Percentiles rank a stretch among this genome's conserved stretches.
Evolutionary conservation across 495 filamentous ascomycete genomes (phyloP).

Genomic region (Daldinia decipiens): DNA sequence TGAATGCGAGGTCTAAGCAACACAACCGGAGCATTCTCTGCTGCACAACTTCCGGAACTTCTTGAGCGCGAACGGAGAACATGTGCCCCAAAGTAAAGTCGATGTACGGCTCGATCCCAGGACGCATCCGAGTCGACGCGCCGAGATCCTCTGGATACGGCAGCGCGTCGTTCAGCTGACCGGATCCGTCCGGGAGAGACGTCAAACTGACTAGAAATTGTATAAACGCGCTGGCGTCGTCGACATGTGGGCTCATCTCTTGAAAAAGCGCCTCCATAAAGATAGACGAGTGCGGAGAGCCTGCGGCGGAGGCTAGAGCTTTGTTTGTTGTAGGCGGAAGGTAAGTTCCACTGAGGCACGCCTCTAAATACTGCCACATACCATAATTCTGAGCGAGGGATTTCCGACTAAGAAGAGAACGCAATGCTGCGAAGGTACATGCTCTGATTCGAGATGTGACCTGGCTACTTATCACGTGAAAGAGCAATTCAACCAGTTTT

Average conservation of each 20-base stretch:
- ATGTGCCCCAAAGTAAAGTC: slow-evolving; percentile 86
- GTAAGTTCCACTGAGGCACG: slow-evolving; percentile 71
- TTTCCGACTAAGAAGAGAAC: slow-evolving; percentile 74
- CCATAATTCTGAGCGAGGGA: slow-evolving; percentile 64
- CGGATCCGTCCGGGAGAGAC: slow-evolving; percentile 65
- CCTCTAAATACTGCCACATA: slow-evolving; percentile 77
- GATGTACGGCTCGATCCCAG: slow-evolving; percentile 90
- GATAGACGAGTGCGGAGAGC: slow-evolving; percentile 48
- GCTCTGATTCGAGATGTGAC: slow-evolving; percentile 80
- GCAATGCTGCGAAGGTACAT: slow-evolving; percentile 75
- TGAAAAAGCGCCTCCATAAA: slow-evolving; percentile 65
- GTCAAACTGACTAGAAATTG: slow-evolving; percentile 75
- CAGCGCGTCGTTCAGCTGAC: slow-evolving; percentile 73
- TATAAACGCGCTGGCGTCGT: slow-evolving; percentile 85
- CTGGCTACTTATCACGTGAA: slow-evolving; percentile 72
- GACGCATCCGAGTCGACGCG: slow-evolving; percentile 72
- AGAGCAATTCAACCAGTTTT: slow-evolving; percentile 70
- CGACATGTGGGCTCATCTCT: slow-evolving; percentile 74
- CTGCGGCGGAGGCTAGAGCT: slow-evolving; percentile 23
- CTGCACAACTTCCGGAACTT: slow-evolving; percentile 69
- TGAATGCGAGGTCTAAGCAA: slow-evolving; percentile 80
- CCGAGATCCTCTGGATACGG: slow-evolving; percentile 92
- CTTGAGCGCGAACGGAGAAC: slow-evolving; percentile 69
- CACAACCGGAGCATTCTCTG: slow-evolving; percentile 75
- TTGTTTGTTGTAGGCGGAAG: slow-evolving; percentile 48